Conservation (phyloP, 768 basidiomycete species). For the Nidularia sp. region DNA sequence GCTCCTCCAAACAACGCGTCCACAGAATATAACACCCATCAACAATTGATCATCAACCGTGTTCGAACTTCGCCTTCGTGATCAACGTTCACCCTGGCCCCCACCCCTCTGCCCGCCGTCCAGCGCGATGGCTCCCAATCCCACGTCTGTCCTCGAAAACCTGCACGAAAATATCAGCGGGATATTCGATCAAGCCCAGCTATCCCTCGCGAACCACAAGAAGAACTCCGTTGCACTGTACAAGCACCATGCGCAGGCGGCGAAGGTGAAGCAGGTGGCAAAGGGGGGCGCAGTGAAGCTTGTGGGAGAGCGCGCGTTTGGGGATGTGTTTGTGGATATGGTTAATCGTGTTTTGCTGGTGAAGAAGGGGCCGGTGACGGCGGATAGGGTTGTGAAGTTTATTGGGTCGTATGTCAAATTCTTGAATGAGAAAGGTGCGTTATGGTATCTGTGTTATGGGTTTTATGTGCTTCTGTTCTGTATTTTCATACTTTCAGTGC, state of each 20-base stretch:
- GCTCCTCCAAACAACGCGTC: too few relatives aligned
- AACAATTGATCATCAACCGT: too few relatives aligned
- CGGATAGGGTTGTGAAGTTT: slow-evolving; percentile 84
- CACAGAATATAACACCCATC: too few relatives aligned
- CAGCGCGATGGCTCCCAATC: too few relatives aligned
- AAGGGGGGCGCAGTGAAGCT: slow-evolving; percentile 50
- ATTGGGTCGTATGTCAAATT: slow-evolving; percentile 80
- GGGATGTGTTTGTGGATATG: slow-evolving; percentile 70
- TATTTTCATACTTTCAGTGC: too few relatives aligned
- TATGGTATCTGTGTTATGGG: background rate
- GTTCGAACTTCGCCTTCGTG: too few relatives aligned
- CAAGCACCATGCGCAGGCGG: slow-evolving; percentile 74
- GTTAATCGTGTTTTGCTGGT: slow-evolving; percentile 67
- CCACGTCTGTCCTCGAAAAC: too few relatives aligned
- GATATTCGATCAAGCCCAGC: slow-evolving; percentile 78
- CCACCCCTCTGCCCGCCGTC: too few relatives aligned
- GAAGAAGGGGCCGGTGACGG: slow-evolving; percentile 84
- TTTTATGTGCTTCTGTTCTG: background rate
- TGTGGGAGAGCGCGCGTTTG: slow-evolving; percentile 77
- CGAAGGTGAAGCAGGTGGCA: slow-evolving; percentile 44
- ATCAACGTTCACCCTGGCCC: too few relatives aligned
- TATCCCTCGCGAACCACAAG: slow-evolving; percentile 80
- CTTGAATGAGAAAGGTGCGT: slow-evolving; percentile 77
- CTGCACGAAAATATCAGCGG: slow-evolving; percentile 30
- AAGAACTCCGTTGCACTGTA: slow-evolving; percentile 88